Evolutionary conservation across 805 yeast genomes (phyloP).

Genomic region (Wickerhamiella hasegawae): DNA sequence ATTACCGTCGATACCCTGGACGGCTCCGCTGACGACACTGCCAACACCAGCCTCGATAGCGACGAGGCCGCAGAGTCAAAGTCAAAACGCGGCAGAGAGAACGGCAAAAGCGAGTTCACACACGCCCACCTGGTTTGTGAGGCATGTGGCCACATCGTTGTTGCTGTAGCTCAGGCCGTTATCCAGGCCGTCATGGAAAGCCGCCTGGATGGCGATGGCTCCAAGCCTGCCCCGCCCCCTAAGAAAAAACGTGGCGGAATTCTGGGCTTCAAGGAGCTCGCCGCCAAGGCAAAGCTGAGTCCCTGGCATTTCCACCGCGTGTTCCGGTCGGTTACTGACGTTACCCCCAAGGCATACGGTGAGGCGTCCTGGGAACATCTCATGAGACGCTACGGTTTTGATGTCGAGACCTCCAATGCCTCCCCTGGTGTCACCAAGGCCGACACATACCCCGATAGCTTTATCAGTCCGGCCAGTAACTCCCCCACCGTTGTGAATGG

Average conservation of each 20-base stretch:
- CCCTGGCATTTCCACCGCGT: conserved; percentile 94
- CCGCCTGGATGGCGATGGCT: conserved; percentile 11
- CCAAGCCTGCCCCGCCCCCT: conserved; percentile 14
- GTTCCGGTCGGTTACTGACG: conserved; percentile 69
- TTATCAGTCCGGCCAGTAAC: background rate
- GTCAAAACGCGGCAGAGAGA: conserved; percentile 1
- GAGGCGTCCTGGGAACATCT: conserved; percentile 45
- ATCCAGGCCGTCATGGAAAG: conserved; percentile 18
- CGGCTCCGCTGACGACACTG: background rate
- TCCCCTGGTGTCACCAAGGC: background rate
- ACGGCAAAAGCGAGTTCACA: conserved; percentile 12
- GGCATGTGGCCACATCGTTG: conserved; percentile 71
- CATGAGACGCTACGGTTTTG: conserved; percentile 15
- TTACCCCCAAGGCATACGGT: conserved; percentile 80
- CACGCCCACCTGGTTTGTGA: conserved; percentile 54
- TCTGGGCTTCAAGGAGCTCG: conserved; percentile 62
- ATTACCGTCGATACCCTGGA: conserved; percentile 8
- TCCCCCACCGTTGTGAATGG: too few species aligned
- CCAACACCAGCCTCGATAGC: background rate
- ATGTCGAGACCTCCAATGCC: conserved; percentile 8
- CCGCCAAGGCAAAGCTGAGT: conserved; percentile 63
- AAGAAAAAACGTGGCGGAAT: conserved; percentile 25
- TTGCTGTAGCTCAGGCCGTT: conserved; percentile 48
- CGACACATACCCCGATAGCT: background rate
- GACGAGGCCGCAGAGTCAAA: background rate